These are phyloP conservation scores for Fusarium continuum DNA, from an alignment of 2,329 filamentous ascomycete species.

Conservation along the genomic window DNA sequence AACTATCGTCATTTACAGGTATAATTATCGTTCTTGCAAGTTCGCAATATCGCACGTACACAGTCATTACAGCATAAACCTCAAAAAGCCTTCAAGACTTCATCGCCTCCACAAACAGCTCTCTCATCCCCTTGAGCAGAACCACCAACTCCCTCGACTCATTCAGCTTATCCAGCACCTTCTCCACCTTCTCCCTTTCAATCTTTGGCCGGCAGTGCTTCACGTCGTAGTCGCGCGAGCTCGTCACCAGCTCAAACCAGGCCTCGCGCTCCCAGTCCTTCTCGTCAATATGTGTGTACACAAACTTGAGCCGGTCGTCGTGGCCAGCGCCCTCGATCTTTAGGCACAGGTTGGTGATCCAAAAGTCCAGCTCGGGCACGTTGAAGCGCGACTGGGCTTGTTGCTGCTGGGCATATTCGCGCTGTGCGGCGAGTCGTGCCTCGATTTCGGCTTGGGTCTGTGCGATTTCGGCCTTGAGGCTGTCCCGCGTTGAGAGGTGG, in stretches of 20 bases:
- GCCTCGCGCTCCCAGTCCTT: conserved; percentile 88
- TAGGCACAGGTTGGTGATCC: conserved; percentile 90
- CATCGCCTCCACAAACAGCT: conserved; percentile 76
- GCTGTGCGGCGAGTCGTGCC: conserved; percentile 74
- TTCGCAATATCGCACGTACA: conserved; percentile 20
- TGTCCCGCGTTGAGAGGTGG: conserved; percentile 66
- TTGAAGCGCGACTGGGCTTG: conserved; percentile 89
- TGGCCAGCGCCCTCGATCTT: conserved; percentile 88
- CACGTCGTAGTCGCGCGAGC: conserved; percentile 84
- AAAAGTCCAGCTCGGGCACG: conserved; percentile 92
- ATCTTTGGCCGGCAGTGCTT: conserved; percentile 83
- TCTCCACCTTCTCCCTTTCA: conserved; percentile 79
- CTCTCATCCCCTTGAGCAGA: conserved; percentile 83
- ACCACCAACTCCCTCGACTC: conserved; percentile 77
- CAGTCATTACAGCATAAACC: conserved; percentile 10
- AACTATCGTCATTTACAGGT: neutral
- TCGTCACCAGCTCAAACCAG: conserved; percentile 91
- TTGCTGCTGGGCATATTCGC: conserved; percentile 75
- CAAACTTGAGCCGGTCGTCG: conserved; percentile 87
- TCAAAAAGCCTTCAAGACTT: conserved; percentile 53
- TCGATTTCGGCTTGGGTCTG: conserved; percentile 77
- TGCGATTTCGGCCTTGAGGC: conserved; percentile 68
- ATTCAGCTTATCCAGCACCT: conserved; percentile 80
- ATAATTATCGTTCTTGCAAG: conserved; percentile 10
- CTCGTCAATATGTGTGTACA: conserved; percentile 88